phyloP scores from a whole-genome alignment of 2,329 filamentous ascomycete genomes.

The Xylariaceae sp. region DNA sequence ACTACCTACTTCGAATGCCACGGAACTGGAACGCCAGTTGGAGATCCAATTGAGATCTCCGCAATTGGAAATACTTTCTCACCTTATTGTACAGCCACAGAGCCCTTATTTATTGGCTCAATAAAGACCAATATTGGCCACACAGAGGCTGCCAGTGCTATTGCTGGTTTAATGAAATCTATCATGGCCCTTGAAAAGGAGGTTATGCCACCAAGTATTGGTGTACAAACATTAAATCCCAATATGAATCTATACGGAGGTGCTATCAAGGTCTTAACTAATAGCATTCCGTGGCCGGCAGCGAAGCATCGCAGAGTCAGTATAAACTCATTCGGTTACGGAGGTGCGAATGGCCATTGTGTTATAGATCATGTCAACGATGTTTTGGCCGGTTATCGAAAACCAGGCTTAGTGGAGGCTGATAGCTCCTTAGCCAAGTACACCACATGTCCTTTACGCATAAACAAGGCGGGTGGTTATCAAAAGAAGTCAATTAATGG shows the following conservation, averaged over 20 bases:
- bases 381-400: background rate
- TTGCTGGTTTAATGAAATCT: constrained; percentile 32
- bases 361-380: constrained; percentile 1
- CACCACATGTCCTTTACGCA: too few relatives aligned
- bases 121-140: constrained; percentile 32
- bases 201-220: constrained; percentile 35
- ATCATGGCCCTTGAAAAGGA: constrained; percentile 33
- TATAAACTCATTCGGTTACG: background rate
- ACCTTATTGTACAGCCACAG: constrained; percentile 24
- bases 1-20: constrained; percentile 31
- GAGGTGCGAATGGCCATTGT: background rate
- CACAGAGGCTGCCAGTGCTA: constrained; percentile 35
- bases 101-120: constrained; percentile 30
- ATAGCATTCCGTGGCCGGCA: background rate
- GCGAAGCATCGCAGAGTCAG: background rate
- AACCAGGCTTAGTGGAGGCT: too few relatives aligned
- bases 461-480: too few relatives aligned
- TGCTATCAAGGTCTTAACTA: constrained; percentile 24
- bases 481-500: too few relatives aligned
- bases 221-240: constrained; percentile 33
- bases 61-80: constrained; percentile 36
- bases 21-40: constrained; percentile 47
- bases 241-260: constrained; percentile 27
- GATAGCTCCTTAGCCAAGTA: too few relatives aligned
- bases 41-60: constrained; percentile 47